Conservation (phyloP, 805 yeast genomes). For the Metschnikowia reukaufii region DNA sequence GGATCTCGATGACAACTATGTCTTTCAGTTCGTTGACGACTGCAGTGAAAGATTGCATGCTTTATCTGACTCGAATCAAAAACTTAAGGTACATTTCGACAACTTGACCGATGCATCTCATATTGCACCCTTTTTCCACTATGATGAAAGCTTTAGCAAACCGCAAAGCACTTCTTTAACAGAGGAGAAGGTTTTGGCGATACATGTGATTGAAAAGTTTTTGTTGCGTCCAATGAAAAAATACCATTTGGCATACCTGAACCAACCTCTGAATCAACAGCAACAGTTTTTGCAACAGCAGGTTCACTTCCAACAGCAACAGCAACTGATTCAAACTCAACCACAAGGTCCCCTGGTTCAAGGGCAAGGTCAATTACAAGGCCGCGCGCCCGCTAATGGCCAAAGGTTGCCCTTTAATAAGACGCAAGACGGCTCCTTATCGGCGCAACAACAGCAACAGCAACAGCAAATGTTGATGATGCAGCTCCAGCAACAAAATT, state of each 20-base stretch:
- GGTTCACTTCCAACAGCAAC: slow-evolving; percentile 29
- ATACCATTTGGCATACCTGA: slow-evolving; percentile 46
- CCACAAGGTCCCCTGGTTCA: slow-evolving; percentile 16
- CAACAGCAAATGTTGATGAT: slow-evolving; percentile 17
- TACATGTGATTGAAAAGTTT: slow-evolving; percentile 42
- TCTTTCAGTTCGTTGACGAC: slow-evolving; percentile 49
- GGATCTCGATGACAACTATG: slow-evolving; percentile 46
- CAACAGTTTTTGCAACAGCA: slow-evolving; percentile 28
- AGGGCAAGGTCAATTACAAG: slow-evolving; percentile 15
- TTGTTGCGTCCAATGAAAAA: slow-evolving; percentile 44
- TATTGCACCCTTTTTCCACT: slow-evolving; percentile 51
- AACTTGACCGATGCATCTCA: slow-evolving; percentile 25
- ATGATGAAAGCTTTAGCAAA: slow-evolving; percentile 31
- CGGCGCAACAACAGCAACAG: slow-evolving; percentile 5
- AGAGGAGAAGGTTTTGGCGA: slow-evolving; percentile 37
- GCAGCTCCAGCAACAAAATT: slow-evolving; percentile 17
- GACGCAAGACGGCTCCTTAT: background rate
- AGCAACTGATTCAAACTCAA: slow-evolving; percentile 23
- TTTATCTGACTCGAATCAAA: slow-evolving; percentile 36
- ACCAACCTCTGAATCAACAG: slow-evolving; percentile 41
- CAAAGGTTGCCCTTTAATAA: background rate
- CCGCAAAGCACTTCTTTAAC: slow-evolving; percentile 35
- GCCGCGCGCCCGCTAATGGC: slow-evolving; percentile 2
- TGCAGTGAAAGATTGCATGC: slow-evolving; percentile 43
- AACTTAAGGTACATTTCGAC: slow-evolving; percentile 40